Evolutionary conservation across 768 basidiomycete genomes (phyloP), one percentile per base, ranked within the genome.

Genomic region (Kwoniella pini): DNA sequence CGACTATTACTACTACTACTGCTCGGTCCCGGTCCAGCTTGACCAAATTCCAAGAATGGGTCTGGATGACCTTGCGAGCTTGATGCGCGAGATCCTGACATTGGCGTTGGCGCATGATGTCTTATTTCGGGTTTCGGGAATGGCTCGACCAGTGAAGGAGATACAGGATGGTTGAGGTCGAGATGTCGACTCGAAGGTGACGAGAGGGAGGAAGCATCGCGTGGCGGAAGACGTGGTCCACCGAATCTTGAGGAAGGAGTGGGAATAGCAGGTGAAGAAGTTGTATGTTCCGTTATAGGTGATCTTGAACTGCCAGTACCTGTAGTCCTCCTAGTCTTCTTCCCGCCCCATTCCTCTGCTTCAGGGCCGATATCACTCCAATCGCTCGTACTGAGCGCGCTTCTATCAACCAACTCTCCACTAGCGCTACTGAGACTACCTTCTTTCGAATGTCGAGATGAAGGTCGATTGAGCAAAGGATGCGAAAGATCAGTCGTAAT

Each of bases 401-500:
- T 39, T 54, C 64, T 42, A 62, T 74, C 64, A 40, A 63, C 4
- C 38, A 50, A 21, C 19, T 74, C 59, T 13, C 59, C 76, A 43
- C 76, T 77, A 3, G 71, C 64, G 48, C 67, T 70, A 33, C 73
- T 72, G 12, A 70, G 33, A 49, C 70, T 72, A 15, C 73, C 75
- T 33, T 72, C 70, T 53, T 73, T 75, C 0, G 75, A 76, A 58
- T 71, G 72, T 13, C 70, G 62, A 51, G 70, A 70, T 1, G 64
- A 56, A 3, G 62, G 40, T 17, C 67, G 50, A 9, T 61, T 46
- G 12, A 61, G 59, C 13, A 61, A 21, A 28, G 46, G 7, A 30
- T 52, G 49, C 11, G 57, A 28, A 3, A 65, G 44, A 45, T 69
- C 63, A 27, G 67, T 64, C 28, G 19, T 64, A 28, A 67, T 75